These are phyloP conservation scores for Verticillium nonalfalfae DNA, from an alignment of 2,329 filamentous ascomycete genomes.

Conservation along the genomic window DNA sequence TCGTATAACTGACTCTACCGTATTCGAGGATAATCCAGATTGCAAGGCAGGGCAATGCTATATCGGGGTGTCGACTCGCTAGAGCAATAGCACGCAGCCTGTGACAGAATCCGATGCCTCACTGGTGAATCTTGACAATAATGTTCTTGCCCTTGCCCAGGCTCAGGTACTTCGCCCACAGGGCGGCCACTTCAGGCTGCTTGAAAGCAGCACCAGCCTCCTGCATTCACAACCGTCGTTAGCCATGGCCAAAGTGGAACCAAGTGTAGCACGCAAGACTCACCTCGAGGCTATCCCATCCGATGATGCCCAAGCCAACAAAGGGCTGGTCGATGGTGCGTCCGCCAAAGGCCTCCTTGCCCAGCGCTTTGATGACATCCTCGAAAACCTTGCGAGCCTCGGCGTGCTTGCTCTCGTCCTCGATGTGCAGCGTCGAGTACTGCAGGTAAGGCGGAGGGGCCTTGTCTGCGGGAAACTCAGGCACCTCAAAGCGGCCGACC, in stretches of 20 bases:
- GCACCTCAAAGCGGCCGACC: conserved; percentile 6
- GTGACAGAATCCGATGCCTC: neutral
- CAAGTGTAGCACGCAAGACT: neutral
- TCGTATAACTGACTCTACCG: too few relatives aligned
- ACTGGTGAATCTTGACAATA: conserved; percentile 3
- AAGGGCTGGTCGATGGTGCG: conserved; percentile 1
- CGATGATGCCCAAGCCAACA: conserved; percentile 2
- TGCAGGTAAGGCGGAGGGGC: conserved; percentile 3
- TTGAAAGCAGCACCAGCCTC: conserved; percentile 2
- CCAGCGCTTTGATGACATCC: conserved; percentile 3
- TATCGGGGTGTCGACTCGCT: neutral
- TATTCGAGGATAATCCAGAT: too few relatives aligned
- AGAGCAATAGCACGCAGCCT: neutral
- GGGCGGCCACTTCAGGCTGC: conserved; percentile 6
- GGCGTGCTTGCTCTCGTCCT: conserved; percentile 5
- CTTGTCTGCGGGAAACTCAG: neutral
- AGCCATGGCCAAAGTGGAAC: neutral
- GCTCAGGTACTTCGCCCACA: conserved; percentile 3
- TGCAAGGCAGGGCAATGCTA: neutral
- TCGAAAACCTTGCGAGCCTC: conserved; percentile 5
- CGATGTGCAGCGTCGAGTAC: conserved; percentile 2
- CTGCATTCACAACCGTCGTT: neutral
- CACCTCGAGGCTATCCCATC: conserved; percentile 9
- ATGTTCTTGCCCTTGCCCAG: conserved; percentile 2
- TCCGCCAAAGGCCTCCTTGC: conserved; percentile 2